Evolutionary conservation across 2,329 filamentous ascomycete genomes (phyloP).

Genomic region (Rhynchosporium agropyri): DNA sequence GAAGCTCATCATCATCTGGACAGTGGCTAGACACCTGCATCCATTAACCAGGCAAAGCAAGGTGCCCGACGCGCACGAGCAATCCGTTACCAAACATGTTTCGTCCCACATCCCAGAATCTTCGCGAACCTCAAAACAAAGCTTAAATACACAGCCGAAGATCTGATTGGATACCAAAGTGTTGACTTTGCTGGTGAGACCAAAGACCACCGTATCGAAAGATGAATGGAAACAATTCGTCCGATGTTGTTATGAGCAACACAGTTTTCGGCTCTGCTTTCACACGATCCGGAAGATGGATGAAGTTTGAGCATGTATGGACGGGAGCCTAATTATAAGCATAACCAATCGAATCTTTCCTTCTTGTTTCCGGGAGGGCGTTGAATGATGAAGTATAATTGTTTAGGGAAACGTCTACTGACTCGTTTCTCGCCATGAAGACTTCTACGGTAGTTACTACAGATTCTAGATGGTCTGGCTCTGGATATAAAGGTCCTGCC

Average conservation of each 20-base stretch:
- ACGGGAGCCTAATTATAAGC: neutral
- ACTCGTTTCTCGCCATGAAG: no score
- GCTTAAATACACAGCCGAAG: neutral
- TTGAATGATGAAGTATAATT: neutral
- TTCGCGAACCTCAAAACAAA: neutral
- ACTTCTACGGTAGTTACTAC: no score
- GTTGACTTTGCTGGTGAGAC: no score
- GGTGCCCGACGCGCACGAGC: neutral
- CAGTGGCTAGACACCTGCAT: neutral
- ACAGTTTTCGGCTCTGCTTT: no score
- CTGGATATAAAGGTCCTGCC: no score
- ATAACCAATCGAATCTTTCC: conserved; percentile 1
- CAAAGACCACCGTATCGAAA: no score
- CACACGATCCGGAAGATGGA: neutral
- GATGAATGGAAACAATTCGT: no score
- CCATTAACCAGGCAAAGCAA: no score
- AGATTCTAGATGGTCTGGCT: no score
- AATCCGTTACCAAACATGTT: neutral
- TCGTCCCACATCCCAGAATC: neutral
- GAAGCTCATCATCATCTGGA: neutral
- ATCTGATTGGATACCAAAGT: neutral
- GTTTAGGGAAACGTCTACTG: neutral
- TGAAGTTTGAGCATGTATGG: neutral
- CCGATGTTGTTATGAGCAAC: neutral
- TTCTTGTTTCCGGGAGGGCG: neutral